Percentiles rank a stretch among this genome's conserved stretches.
These are phyloP conservation scores for Mortierella sp. DNA, from an alignment of 371 early-diverging fungal species.

Conservation along the genomic window DNA sequence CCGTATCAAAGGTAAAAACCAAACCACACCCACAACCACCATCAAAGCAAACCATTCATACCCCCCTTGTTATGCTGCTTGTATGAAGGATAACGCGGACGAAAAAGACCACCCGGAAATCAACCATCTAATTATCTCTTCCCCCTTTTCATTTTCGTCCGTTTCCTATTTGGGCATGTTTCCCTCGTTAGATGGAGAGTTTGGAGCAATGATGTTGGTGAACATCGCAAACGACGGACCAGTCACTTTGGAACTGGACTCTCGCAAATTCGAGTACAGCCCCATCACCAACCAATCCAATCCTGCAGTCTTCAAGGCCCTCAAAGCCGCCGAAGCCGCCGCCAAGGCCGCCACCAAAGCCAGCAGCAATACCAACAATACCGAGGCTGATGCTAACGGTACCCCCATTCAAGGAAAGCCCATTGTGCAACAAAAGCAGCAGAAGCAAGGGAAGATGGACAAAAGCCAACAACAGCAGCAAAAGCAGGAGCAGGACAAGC, in stretches of 20 bases:
- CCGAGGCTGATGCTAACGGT: too few relatives aligned
- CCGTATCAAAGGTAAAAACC: slow-evolving; percentile 76
- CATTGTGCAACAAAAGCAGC: neutral
- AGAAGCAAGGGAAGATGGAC: neutral
- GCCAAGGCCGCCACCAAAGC: too few relatives aligned
- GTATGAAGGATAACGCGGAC: too few relatives aligned
- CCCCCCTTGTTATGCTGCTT: too few relatives aligned
- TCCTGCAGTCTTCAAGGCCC: slow-evolving; percentile 18
- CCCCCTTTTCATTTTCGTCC: neutral
- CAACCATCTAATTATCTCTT: neutral
- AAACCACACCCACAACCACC: neutral
- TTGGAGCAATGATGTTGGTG: slow-evolving; percentile 92
- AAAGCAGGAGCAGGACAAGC: neutral
- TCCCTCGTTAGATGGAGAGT: slow-evolving; percentile 73
- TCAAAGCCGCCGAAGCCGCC: slow-evolving; percentile 11
- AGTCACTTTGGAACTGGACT: slow-evolving; percentile 84
- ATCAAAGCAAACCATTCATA: neutral
- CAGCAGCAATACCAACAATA: too few relatives aligned
- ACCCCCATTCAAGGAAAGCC: too few relatives aligned
- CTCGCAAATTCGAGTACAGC: slow-evolving; percentile 56
- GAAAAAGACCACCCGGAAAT: neutral
- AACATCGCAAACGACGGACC: slow-evolving; percentile 89
- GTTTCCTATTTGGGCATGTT: neutral
- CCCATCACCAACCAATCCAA: slow-evolving; percentile 23
- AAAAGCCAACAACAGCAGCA: neutral